phyloP scores from a whole-genome alignment of 768 basidiomycete species.

The Lanmaoa rubissima region DNA sequence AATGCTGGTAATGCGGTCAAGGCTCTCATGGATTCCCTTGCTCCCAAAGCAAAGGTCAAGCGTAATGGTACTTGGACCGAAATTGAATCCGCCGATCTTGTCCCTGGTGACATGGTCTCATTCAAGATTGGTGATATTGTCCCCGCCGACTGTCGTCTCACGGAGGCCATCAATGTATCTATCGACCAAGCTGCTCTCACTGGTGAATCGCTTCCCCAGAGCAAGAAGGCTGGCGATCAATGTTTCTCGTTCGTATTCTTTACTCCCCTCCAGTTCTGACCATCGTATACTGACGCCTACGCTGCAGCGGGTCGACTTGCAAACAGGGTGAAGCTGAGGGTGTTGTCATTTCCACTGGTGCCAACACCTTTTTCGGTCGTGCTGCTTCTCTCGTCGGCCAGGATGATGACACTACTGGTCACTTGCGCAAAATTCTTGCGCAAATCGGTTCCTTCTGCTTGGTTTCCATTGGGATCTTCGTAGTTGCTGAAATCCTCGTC shows the following conservation, averaged over 20 bases:
- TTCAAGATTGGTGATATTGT: conserved; percentile 99
- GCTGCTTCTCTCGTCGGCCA: conserved; percentile 96
- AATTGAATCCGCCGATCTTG: conserved; percentile 85
- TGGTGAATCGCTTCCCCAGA: conserved; percentile 91
- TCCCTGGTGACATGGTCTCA: conserved; percentile 93
- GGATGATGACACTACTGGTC: conserved; percentile 96
- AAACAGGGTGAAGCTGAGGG: conserved; percentile 99
- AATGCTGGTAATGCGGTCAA: conserved; percentile 99
- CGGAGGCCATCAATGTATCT: conserved; percentile 94
- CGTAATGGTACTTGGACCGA: conserved; percentile 84
- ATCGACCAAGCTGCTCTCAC: conserved; percentile 99
- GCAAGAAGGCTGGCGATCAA: conserved; percentile 92
- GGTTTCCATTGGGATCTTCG: conserved; percentile 94
- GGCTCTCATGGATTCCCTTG: conserved; percentile 98
- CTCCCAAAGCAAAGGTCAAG: conserved; percentile 94
- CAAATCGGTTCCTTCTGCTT: conserved; percentile 98
- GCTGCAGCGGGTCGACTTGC: conserved; percentile 84
- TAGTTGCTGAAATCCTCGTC: conserved; percentile 89
- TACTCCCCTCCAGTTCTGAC: neutral
- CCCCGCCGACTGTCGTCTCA: conserved; percentile 95
- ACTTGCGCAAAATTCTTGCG: conserved; percentile 97
- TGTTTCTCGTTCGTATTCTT: conserved; percentile 87
- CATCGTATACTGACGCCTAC: neutral
- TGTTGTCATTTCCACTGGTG: conserved; percentile 96
- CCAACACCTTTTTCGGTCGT: conserved; percentile 99